Conservation (phyloP, 2,329 filamentous ascomycete genomes). For the Colletotrichum caudatum region DNA sequence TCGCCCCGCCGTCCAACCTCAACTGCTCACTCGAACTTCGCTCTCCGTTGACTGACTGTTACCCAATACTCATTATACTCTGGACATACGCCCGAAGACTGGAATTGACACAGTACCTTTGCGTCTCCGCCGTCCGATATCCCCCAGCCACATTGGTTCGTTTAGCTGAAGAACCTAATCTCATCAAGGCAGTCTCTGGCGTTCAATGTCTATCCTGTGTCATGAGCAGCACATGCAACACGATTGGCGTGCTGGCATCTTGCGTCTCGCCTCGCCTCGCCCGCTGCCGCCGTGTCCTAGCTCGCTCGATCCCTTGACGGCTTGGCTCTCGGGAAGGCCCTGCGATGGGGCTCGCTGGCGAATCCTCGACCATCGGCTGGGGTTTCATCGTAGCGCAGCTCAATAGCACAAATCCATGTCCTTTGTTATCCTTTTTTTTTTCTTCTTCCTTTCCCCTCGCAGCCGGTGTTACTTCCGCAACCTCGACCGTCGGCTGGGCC, state of each 20-base stretch:
- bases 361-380: slow-evolving; percentile 26
- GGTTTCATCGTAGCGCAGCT: slow-evolving; percentile 26
- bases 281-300: slow-evolving; percentile 11
- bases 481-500: slow-evolving; percentile 9
- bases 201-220: slow-evolving; percentile 38
- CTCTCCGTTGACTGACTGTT: slow-evolving; percentile 25
- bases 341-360: slow-evolving; percentile 23
- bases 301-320: slow-evolving; percentile 36
- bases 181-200: slow-evolving; percentile 34
- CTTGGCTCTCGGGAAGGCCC: slow-evolving; percentile 24
- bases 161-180: slow-evolving; percentile 33
- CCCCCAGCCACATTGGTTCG: slow-evolving; percentile 10
- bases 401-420: slow-evolving; percentile 12
- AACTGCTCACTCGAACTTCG: slow-evolving; percentile 7
- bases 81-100: background rate
- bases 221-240: slow-evolving; percentile 36
- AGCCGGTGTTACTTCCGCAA: slow-evolving; percentile 15
- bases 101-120: background rate
- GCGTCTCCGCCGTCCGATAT: slow-evolving; percentile 11
- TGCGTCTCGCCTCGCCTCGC: slow-evolving; percentile 23
- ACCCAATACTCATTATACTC: background rate
- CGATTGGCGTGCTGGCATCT: slow-evolving; percentile 33
- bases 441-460: background rate
- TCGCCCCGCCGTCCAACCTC: slow-evolving; percentile 31
- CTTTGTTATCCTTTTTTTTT: background rate